A percentile compares a stretch with the other conserved stretches of the same genome.
Evolutionary conservation across 768 basidiomycete species (phyloP).

Genomic region (Mycena rebaudengoi): DNA sequence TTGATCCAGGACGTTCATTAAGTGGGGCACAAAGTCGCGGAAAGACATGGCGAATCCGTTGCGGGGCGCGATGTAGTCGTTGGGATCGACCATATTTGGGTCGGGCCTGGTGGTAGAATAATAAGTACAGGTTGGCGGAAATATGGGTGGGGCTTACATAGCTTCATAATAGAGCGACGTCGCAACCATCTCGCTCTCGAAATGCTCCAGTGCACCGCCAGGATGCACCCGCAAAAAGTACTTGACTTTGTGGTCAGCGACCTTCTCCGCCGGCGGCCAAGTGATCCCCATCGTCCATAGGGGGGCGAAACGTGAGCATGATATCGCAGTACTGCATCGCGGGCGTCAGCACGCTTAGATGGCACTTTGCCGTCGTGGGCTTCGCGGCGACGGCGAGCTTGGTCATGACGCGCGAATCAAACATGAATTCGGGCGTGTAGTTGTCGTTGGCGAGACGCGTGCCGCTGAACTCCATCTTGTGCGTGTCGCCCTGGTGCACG

Average conservation of each 20-base stretch:
- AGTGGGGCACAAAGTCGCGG: constrained; percentile 80
- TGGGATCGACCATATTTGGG: constrained; percentile 76
- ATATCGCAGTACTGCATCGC: constrained; percentile 84
- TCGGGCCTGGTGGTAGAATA: constrained; percentile 66
- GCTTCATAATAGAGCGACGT: constrained; percentile 90
- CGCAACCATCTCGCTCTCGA: constrained; percentile 81
- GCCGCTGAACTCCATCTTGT: constrained; percentile 85
- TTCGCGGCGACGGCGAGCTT: constrained; percentile 81
- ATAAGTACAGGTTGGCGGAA: not conserved
- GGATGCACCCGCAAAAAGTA: constrained; percentile 87
- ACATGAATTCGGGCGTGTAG: constrained; percentile 70
- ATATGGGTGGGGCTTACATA: constrained; percentile 56
- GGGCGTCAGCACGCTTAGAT: constrained; percentile 78
- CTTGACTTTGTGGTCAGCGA: constrained; percentile 77
- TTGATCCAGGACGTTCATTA: constrained; percentile 84
- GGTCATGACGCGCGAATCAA: constrained; percentile 80
- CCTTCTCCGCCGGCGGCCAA: constrained; percentile 80
- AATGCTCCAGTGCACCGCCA: constrained; percentile 87
- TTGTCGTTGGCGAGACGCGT: constrained; percentile 73
- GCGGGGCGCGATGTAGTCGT: constrained; percentile 79
- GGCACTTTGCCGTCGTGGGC: constrained; percentile 79
- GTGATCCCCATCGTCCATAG: constrained; percentile 80
- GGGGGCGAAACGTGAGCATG: constrained; percentile 70
- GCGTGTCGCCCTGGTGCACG: constrained; percentile 78
- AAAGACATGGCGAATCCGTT: constrained; percentile 90